phyloP scores from a whole-genome alignment of 2,329 filamentous ascomycete genomes.

The Fonsecaea pugnacius region DNA sequence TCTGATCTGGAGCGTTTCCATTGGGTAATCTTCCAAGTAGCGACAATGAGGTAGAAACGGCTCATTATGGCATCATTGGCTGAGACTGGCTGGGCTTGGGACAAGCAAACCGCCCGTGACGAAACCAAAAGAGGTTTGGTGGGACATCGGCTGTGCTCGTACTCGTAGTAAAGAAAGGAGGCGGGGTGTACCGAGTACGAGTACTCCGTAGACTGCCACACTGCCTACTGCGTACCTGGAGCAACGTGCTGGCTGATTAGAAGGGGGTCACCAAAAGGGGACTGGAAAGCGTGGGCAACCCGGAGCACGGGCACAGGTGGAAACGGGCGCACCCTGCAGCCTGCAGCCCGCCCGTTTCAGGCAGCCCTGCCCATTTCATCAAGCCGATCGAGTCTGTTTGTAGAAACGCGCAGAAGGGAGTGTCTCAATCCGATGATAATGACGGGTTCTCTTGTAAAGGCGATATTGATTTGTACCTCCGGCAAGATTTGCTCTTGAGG shows the following conservation, averaged over 20 bases:
- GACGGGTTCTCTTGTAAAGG: not conserved
- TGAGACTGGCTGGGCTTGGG: not conserved
- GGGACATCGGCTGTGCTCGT: not conserved
- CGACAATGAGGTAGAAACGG: not conserved
- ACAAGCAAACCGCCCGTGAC: not conserved
- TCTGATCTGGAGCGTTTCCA: not conserved
- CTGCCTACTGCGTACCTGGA: not conserved
- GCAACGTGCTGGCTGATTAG: not conserved
- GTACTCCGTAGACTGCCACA: no score
- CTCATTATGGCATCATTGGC: not conserved
- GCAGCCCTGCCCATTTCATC: not conserved
- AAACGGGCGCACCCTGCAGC: conserved; percentile 2
- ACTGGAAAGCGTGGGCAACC: not conserved
- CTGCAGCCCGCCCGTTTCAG: not conserved
- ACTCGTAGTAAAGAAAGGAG: not conserved
- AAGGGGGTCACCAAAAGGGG: not conserved
- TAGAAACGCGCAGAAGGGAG: not conserved
- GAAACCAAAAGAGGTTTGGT: not conserved
- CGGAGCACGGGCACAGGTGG: not conserved
- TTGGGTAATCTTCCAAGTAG: not conserved
- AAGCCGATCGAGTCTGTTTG: not conserved
- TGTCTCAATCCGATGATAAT: not conserved
- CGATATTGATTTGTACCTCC: not conserved
- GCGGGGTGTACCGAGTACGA: no score
- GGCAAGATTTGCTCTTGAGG: not conserved